A percentile compares a stretch with the other conserved stretches of the same genome.
Evolutionary conservation across 2,329 filamentous ascomycete genomes (phyloP).

Genomic region (Amesomyces nigricolor): DNA sequence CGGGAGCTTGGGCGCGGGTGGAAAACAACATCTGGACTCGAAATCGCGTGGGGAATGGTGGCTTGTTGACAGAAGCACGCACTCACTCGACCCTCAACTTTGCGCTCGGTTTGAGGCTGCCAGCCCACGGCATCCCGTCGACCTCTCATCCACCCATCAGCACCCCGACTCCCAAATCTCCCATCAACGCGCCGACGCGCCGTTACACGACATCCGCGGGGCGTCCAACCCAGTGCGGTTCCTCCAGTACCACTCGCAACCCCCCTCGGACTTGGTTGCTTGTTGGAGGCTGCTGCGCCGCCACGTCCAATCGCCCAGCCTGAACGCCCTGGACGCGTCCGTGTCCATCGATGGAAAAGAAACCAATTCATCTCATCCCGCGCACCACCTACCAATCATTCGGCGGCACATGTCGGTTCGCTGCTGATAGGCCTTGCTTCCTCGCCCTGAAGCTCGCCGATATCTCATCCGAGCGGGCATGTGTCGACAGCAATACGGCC

Average conservation of each 20-base stretch:
- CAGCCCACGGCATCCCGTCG: slow-evolving; percentile 2
- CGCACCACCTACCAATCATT: slow-evolving; percentile 15
- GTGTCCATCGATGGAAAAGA: background rate
- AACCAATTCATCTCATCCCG: slow-evolving; percentile 13
- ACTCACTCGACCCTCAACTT: background rate
- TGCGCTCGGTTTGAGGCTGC: slow-evolving; percentile 6
- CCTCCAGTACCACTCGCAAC: slow-evolving; percentile 2
- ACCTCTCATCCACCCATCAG: background rate
- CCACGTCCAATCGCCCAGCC: slow-evolving; percentile 11
- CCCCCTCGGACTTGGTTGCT: slow-evolving; percentile 12
- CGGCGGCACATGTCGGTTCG: slow-evolving; percentile 16
- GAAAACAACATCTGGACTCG: background rate
- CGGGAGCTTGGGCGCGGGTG: background rate
- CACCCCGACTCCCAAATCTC: background rate
- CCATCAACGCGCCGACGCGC: slow-evolving; percentile 17
- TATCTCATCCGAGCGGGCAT: slow-evolving; percentile 2
- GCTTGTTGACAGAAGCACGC: background rate
- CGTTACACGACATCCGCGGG: slow-evolving; percentile 9
- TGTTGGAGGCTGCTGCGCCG: slow-evolving; percentile 1
- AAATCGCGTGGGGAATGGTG: slow-evolving; percentile 1
- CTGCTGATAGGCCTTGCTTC: slow-evolving; percentile 15
- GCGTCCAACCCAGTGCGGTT: slow-evolving; percentile 5
- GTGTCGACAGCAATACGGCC: background rate
- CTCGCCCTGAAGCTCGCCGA: background rate
- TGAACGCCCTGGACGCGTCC: background rate